Evolutionary conservation across 2,329 filamentous ascomycete genomes (phyloP), one percentile per base, ranked within the genome.

Genomic region (Clarireedia homoeocarpa): DNA sequence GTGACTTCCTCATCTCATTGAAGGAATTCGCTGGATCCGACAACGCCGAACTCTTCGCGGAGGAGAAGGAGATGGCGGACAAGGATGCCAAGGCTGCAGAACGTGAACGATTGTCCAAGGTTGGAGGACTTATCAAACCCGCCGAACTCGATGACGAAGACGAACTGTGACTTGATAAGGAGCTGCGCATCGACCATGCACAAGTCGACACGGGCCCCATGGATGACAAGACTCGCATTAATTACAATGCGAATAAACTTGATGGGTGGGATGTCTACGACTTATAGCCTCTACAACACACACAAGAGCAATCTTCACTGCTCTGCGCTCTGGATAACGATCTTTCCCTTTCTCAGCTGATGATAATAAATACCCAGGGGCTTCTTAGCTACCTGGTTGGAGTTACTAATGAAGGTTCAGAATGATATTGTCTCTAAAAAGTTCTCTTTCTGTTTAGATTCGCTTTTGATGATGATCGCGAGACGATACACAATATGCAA

Each of bases 1-100:
- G 94, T 63, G 94, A 99, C 74, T 99, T 99, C 82, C 76, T 99
- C 64, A 95, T 99, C 66, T 95, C 91, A 23, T 78, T 99, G 64
- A 96, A 96, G 75, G 95, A 99, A 73, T 99, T 97, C 61, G 85
- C 90, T 0, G 94, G 89, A 52, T 45, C 40, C 26, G 94, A 99
- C 73, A 96, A 97, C 66, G 84, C 92, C 1, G 94, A 99, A 69
- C 80, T 99, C 9, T 99, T 88, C 72, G 84, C 88, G 4, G 91
- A 96, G 57, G 94, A 99, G 72, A 91, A 95, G 72, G 94, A 99
- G 73, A 88, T 95, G 71, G 90, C 91, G 61, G 86, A 92, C 59
- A 84, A 84, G 62, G 89, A 92, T 65, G 89, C 88, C 48, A 90
- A 91, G 71, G 85, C 87, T 49, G 88, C 90, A 23, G 95, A 99